Conservation (phyloP, 2,329 filamentous ascomycete species). For the Arachnomyces sp. region DNA sequence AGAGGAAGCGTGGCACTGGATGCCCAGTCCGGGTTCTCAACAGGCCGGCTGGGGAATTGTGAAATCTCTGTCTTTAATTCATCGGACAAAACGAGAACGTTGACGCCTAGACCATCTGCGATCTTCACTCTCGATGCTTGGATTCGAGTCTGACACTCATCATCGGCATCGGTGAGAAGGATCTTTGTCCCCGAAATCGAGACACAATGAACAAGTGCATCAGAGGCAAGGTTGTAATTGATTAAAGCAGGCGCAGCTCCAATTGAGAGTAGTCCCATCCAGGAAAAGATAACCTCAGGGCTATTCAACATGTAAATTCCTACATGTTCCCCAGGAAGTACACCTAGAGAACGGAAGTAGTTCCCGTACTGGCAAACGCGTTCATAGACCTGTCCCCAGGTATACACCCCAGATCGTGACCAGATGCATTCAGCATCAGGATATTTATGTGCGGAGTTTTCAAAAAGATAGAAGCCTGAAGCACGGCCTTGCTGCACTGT, state of each 20-base stretch:
- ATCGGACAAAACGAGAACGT: constrained; percentile 40
- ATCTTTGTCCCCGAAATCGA: not conserved
- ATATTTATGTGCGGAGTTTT: constrained; percentile 46
- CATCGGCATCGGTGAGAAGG: not conserved
- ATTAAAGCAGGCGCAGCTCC: constrained; percentile 40
- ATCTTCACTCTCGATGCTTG: not conserved
- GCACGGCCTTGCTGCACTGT: constrained; percentile 45
- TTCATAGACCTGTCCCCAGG: constrained; percentile 50
- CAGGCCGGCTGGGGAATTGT: constrained; percentile 40
- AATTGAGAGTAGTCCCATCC: constrained; percentile 40
- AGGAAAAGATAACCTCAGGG: constrained; percentile 41
- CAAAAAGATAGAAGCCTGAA: constrained; percentile 61
- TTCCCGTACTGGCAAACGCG: constrained; percentile 54
- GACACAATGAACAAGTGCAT: constrained; percentile 3
- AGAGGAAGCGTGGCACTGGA: constrained; percentile 32
- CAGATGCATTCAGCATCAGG: constrained; percentile 56
- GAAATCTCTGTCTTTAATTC: constrained; percentile 33
- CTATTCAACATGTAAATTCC: constrained; percentile 44
- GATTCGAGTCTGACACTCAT: no score
- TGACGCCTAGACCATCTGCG: constrained; percentile 21
- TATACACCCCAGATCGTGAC: constrained; percentile 56
- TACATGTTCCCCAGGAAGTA: constrained; percentile 35
- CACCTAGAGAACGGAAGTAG: constrained; percentile 44
- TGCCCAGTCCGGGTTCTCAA: constrained; percentile 28
- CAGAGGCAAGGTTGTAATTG: constrained; percentile 42